A percentile compares a stretch with the other conserved stretches of the same genome.
Conservation (phyloP, 129 eudicot species). For the Arctium minus region DNA sequence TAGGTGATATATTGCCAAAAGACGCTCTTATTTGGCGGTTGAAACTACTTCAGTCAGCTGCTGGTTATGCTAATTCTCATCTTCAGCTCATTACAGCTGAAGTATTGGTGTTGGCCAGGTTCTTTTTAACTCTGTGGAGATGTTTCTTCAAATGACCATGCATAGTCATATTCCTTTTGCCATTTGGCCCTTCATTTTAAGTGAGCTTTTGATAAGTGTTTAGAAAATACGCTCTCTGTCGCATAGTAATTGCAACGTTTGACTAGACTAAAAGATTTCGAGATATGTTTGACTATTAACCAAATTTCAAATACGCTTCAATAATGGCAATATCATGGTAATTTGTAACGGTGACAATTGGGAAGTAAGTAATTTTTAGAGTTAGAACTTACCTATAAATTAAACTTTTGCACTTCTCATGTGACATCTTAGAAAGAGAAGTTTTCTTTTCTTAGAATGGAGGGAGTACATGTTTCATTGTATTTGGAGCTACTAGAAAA, state of each 20-base stretch:
- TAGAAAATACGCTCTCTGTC: background rate
- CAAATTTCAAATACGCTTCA: background rate
- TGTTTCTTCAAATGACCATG: background rate
- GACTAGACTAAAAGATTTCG: background rate
- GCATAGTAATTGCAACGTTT: no score
- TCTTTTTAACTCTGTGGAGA: background rate
- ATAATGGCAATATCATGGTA: background rate
- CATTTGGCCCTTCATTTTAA: background rate
- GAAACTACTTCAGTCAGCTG: constrained; percentile 48
- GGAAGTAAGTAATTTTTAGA: background rate
- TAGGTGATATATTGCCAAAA: constrained; percentile 40
- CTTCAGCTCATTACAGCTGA: constrained; percentile 45
- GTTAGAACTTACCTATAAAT: background rate
- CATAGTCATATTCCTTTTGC: background rate
- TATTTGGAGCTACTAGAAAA: no score
- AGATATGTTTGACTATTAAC: background rate
- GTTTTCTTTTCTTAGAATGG: background rate
- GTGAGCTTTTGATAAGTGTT: background rate
- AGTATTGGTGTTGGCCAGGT: constrained; percentile 54
- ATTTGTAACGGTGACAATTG: background rate
- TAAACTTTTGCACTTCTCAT: background rate
- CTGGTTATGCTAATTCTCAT: constrained; percentile 51
- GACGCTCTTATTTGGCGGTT: constrained; percentile 47
- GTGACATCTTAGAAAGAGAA: background rate
- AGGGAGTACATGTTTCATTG: background rate